Evolutionary conservation across 805 yeast species (phyloP).

Genomic region (Ogataea trehalophila): DNA sequence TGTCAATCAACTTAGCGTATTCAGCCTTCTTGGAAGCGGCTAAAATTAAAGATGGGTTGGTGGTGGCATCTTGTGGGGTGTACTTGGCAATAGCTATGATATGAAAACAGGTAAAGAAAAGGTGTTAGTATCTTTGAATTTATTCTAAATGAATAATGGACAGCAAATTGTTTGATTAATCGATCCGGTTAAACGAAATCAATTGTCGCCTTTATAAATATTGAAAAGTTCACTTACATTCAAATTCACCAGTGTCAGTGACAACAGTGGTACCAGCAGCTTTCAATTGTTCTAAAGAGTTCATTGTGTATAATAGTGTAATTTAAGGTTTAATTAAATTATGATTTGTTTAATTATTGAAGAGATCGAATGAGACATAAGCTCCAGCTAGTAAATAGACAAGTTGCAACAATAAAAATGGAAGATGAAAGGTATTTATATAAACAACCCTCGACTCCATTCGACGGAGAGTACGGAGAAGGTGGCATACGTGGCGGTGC

Average conservation of each 20-base stretch:
- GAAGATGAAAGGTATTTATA: too few species aligned
- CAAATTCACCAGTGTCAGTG: conserved; percentile 99
- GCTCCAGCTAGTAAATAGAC: too few species aligned
- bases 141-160: too few species aligned
- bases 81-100: conserved; percentile 76
- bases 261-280: conserved; percentile 95
- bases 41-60: conserved; percentile 94
- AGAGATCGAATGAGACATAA: too few species aligned
- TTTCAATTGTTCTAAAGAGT: conserved; percentile 88
- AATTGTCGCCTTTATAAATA: neutral
- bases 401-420: too few species aligned
- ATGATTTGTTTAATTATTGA: too few species aligned
- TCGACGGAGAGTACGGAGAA: too few species aligned
- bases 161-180: too few species aligned
- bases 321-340: too few species aligned
- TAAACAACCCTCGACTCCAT: too few species aligned
- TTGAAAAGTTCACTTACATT: conserved; percentile 38
- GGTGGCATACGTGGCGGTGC: too few species aligned
- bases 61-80: conserved; percentile 99
- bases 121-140: neutral
- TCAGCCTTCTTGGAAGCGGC: conserved; percentile 92
- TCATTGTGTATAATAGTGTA: conserved; percentile 19
- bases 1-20: conserved; percentile 85
- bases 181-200: neutral
- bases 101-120: neutral